These are phyloP conservation scores for Rhizopus delemar DNA, from an alignment of 371 early-diverging fungal genomes.

Conservation along the genomic window DNA sequence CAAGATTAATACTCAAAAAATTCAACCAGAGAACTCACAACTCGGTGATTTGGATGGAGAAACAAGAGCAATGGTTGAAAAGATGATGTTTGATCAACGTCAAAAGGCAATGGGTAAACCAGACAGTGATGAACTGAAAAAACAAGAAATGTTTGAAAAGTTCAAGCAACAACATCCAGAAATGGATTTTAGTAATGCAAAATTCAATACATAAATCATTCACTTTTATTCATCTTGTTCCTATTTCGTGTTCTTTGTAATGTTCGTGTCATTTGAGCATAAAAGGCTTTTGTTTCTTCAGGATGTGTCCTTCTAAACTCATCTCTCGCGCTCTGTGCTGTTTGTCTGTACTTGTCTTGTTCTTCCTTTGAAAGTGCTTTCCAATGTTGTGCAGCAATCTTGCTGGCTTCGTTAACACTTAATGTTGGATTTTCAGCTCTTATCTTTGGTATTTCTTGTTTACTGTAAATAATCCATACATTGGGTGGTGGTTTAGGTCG, in stretches of 20 bases:
- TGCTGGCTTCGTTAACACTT: not conserved
- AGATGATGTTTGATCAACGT: conserved; percentile 90
- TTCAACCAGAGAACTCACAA: conserved; percentile 89
- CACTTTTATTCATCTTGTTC: not conserved
- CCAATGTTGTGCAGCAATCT: not conserved
- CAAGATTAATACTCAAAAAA: conserved; percentile 85
- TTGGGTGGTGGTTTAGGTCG: conserved; percentile 10
- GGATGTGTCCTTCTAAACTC: conserved; percentile 9
- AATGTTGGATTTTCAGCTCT: not conserved
- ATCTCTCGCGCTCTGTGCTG: conserved; percentile 27
- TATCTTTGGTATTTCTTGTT: not conserved
- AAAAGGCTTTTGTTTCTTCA: not conserved
- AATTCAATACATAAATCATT: conserved; percentile 9
- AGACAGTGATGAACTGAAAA: conserved; percentile 80
- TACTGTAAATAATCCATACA: conserved; percentile 6
- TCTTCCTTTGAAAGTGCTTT: not conserved
- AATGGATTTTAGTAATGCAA: conserved; percentile 51
- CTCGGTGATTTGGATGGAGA: conserved; percentile 89
- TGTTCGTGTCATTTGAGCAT: not conserved
- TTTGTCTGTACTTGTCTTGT: conserved; percentile 1
- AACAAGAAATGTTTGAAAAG: conserved; percentile 75
- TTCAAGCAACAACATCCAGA: conserved; percentile 70
- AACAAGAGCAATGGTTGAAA: conserved; percentile 86
- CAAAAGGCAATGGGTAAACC: conserved; percentile 85
- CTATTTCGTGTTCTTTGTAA: not conserved